A percentile compares a stretch with the other conserved stretches of the same genome.
phyloP scores from a whole-genome alignment of 2,329 filamentous ascomycete species.

The Clonostachys byssicola region DNA sequence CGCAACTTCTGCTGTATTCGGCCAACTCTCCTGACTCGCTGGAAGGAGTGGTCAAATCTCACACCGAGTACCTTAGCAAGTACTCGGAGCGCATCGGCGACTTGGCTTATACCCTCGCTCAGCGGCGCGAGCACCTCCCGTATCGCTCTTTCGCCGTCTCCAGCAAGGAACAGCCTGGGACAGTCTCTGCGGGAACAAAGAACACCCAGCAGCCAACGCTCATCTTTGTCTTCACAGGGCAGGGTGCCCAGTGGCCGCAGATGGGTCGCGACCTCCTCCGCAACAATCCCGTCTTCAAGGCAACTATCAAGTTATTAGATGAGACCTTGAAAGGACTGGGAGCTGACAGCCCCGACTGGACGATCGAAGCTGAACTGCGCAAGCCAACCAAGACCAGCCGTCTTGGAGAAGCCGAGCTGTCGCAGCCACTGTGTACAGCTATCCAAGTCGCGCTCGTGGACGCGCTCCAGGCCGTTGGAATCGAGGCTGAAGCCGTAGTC shows the following conservation, averaged over 20 bases:
- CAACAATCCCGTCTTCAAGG: neutral
- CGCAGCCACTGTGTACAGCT: conserved; percentile 35
- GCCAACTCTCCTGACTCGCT: conserved; percentile 9
- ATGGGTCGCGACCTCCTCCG: conserved; percentile 7
- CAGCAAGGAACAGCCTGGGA: neutral
- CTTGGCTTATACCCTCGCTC: conserved; percentile 12
- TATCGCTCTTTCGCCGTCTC: conserved; percentile 8
- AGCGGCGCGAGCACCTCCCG: conserved; percentile 6
- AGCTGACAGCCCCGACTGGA: conserved; percentile 5
- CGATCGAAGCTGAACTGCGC: conserved; percentile 11
- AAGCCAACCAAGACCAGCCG: conserved; percentile 4
- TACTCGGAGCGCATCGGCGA: conserved; percentile 2
- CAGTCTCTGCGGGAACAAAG: neutral
- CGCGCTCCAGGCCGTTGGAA: conserved; percentile 19
- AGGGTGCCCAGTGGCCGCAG: conserved; percentile 9
- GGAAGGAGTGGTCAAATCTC: neutral
- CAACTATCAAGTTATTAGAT: neutral
- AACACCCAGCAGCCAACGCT: neutral
- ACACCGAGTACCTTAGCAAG: neutral
- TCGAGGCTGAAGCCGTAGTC: conserved; percentile 25
- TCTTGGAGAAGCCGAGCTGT: conserved; percentile 21
- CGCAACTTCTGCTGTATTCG: conserved; percentile 9
- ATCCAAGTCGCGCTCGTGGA: conserved; percentile 37
- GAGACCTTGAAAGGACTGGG: neutral
- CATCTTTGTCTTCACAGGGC: conserved; percentile 10